phyloP scores from a whole-genome alignment of 1,284 basidiomycete genomes.

The Nidula niveotomentosa region DNA sequence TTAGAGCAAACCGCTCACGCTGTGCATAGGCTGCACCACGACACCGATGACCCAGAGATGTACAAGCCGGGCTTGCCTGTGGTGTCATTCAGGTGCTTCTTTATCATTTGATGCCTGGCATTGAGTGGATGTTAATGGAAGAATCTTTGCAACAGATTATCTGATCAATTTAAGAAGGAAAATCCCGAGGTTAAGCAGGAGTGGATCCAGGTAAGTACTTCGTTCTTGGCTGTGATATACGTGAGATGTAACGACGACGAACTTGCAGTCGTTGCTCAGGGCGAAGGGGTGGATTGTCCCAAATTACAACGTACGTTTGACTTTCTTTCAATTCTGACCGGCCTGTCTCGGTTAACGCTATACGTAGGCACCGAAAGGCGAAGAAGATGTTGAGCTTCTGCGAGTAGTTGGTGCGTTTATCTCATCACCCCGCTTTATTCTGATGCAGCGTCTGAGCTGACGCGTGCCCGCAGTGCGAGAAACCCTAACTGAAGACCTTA shows the following conservation, averaged over 20 bases:
- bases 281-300: slow-evolving; percentile 56
- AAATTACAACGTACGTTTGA: slow-evolving; percentile 44
- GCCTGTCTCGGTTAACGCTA: not conserved
- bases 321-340: not conserved
- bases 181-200: slow-evolving; percentile 59
- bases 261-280: slow-evolving; percentile 5
- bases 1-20: not conserved
- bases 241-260: too few species aligned
- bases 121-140: too few species aligned
- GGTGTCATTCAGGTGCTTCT: slow-evolving; percentile 57
- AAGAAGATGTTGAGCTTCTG: slow-evolving; percentile 18
- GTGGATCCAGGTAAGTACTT: slow-evolving; percentile 44
- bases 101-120: too few species aligned
- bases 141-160: slow-evolving; percentile 29
- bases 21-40: not conserved
- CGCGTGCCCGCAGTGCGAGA: slow-evolving; percentile 42
- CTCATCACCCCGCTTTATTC: not conserved
- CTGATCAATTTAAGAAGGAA: slow-evolving; percentile 54
- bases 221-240: too few species aligned
- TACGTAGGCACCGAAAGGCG: slow-evolving; percentile 33
- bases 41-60: slow-evolving; percentile 35
- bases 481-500: slow-evolving; percentile 45
- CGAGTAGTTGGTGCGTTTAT: slow-evolving; percentile 1
- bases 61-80: slow-evolving; percentile 68
- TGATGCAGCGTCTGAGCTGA: not conserved